Base-by-base conservation (phyloP, 192 early-diverging fungal species). In the Martensiomyces pterosporus region DNA sequence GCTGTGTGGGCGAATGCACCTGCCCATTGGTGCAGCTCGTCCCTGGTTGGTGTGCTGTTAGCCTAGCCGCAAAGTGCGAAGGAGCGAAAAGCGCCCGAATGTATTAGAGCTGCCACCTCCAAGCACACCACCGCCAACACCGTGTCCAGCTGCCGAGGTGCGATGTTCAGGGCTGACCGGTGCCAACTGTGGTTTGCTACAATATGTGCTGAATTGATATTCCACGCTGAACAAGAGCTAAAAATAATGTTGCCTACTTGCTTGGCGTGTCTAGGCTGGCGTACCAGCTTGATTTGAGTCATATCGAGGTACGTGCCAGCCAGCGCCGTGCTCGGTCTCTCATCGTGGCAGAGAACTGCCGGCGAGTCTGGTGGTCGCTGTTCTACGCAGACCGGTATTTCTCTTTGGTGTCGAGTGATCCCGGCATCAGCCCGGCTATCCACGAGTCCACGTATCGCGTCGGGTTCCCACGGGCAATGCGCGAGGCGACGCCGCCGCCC, bases 331-430 rank as follows among this genome's bases (percentile, higher is more conserved):
- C 71, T 2, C 64, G 71, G 32, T 75, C 71, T 34, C 46, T 75
- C 60, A 75, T 75, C 18, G 71, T 75, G 10, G 71, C 71, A 9
- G 71, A 75, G 54, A 75, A 75, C 57, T 75, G 71, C 44, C 71
- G 71, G 16, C 55, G 71, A 4, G 71, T 75, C 8, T 75, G 71
- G 71, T 75, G 71, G 71, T 62, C 71, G 33, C 55, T 75, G 27
- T 67, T 67, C 26, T 75, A 75, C 29, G 64, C 64, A 7, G 71
- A 75, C 47, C 55, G 71, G 24, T 75, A 67, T 42, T 75, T 75
- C 37, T 67, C 71, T 35, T 49, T 75, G 15, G 65, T 67, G 0
- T 67, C 65, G 1, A 64, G 65, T 44, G 65, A 75, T 24, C 61
- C 71, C 8, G 55, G 43, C n/a, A 60, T 75, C 27, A 41, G 60